Percentiles rank a stretch among this genome's conserved stretches.
These are phyloP conservation scores for Agrocybe praecox DNA, from an alignment of 768 basidiomycete species.

Conservation along the genomic window DNA sequence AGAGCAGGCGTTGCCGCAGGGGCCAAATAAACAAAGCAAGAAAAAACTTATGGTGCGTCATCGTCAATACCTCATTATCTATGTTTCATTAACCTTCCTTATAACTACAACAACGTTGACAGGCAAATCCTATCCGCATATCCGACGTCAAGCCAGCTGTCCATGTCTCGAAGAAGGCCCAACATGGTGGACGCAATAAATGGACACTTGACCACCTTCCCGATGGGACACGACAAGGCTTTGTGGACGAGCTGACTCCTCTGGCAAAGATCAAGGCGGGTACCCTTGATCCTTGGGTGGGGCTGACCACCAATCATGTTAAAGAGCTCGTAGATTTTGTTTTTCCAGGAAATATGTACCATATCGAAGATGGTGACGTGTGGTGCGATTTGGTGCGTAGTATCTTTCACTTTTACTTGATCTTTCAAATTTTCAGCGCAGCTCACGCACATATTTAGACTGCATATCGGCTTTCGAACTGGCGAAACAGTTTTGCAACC, in stretches of 20 bases:
- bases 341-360: constrained; percentile 4
- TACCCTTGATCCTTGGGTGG: constrained; percentile 9
- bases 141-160: neutral
- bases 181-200: constrained; percentile 13
- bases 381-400: constrained; percentile 19
- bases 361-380: constrained; percentile 12
- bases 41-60: neutral
- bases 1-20: neutral
- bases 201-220: constrained; percentile 18
- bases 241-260: constrained; percentile 7
- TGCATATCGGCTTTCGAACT: constrained; percentile 15
- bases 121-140: constrained; percentile 3
- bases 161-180: constrained; percentile 7
- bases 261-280: constrained; percentile 14
- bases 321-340: constrained; percentile 14
- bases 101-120: neutral
- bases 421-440: too few species aligned
- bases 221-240: neutral
- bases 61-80: neutral
- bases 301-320: constrained; percentile 4
- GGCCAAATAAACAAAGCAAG: neutral
- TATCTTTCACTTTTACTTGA: neutral
- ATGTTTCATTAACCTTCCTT: too few species aligned
- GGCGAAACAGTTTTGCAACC: constrained; percentile 14
- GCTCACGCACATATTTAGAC: constrained; percentile 6